These are phyloP conservation scores for Phialemonium atrogriseum DNA, from an alignment of 2,329 filamentous ascomycete species.

Conservation along the genomic window DNA sequence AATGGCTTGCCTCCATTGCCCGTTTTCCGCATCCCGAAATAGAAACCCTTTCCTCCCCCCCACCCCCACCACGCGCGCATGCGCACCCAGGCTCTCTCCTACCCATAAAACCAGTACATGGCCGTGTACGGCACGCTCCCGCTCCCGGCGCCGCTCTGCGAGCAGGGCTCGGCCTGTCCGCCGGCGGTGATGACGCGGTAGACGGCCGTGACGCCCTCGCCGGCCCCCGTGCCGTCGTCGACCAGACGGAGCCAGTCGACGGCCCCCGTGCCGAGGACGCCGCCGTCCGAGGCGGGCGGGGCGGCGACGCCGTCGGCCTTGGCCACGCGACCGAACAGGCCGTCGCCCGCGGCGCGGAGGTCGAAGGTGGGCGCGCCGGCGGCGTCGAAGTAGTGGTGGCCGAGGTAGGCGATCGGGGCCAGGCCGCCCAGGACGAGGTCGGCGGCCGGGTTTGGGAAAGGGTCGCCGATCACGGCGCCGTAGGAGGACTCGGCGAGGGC, in stretches of 20 bases:
- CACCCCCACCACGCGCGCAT: too few relatives aligned
- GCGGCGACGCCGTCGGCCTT: conserved; percentile 45
- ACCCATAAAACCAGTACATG: conserved; percentile 51
- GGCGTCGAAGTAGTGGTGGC: conserved; percentile 59
- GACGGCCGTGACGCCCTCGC: conserved; percentile 30
- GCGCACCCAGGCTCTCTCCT: conserved; percentile 7
- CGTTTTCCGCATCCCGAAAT: too few relatives aligned
- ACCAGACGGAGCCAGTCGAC: conserved; percentile 46
- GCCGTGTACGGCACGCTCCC: conserved; percentile 48
- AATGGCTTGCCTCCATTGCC: too few relatives aligned
- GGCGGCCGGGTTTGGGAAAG: conserved; percentile 32
- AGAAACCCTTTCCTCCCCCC: too few relatives aligned
- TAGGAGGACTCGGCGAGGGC: conserved; percentile 21
- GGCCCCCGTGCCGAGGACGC: conserved; percentile 39
- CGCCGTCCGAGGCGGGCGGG: conserved; percentile 37
- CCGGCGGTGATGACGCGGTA: conserved; percentile 50
- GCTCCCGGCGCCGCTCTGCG: conserved; percentile 26
- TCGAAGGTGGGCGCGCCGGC: conserved; percentile 50
- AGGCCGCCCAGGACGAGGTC: conserved; percentile 27
- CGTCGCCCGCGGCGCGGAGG: conserved; percentile 30
- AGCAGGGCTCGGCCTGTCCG: conserved; percentile 36
- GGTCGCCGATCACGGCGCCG: conserved; percentile 34
- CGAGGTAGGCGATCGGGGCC: conserved; percentile 36
- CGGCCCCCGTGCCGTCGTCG: conserved; percentile 23
- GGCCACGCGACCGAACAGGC: conserved; percentile 32